phyloP scores from a whole-genome alignment of 148 eudicot species.

The Rhododendron simsii region DNA sequence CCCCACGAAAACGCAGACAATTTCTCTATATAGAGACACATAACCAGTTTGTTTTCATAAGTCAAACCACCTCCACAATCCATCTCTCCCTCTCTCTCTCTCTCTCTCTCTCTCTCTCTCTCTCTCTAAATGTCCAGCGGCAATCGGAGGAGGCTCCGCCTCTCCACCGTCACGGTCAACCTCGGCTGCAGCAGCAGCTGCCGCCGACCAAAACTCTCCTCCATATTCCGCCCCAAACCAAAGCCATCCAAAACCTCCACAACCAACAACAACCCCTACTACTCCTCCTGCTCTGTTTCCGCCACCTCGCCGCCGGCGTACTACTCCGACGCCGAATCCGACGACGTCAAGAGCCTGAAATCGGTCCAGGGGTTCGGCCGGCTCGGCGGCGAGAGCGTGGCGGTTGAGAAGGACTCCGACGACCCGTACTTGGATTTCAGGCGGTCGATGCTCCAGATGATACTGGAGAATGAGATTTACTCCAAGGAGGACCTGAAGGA shows the following conservation, averaged over 20 bases:
- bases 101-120: neutral
- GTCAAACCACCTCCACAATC: neutral
- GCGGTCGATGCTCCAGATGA: slow-evolving; percentile 91
- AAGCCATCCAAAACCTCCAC: slow-evolving; percentile 14
- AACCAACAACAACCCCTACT: slow-evolving; percentile 10
- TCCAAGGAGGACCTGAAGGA: slow-evolving; percentile 60
- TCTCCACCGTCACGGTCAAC: slow-evolving; percentile 33
- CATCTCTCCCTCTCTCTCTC: neutral
- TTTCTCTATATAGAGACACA: neutral
- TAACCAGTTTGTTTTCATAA: neutral
- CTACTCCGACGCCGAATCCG: slow-evolving; percentile 30
- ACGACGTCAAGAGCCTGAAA: slow-evolving; percentile 20
- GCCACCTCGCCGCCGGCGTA: slow-evolving; percentile 17
- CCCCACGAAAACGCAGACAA: no score
- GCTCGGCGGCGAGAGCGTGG: slow-evolving; percentile 60
- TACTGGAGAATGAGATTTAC: slow-evolving; percentile 78
- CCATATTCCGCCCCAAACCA: slow-evolving; percentile 43
- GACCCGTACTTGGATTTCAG: slow-evolving; percentile 89
- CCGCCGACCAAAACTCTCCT: slow-evolving; percentile 37
- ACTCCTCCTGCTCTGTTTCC: slow-evolving; percentile 10
- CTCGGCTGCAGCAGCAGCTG: slow-evolving; percentile 44
- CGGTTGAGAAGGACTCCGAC: slow-evolving; percentile 86
- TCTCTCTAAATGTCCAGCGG: slow-evolving; percentile 34
- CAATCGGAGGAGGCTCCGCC: slow-evolving; percentile 20
- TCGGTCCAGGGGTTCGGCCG: slow-evolving; percentile 50